Evolutionary conservation across 169 alveolate species (phyloP), one percentile per base, ranked within the genome.

Genomic region (Eimeria necatrix): DNA sequence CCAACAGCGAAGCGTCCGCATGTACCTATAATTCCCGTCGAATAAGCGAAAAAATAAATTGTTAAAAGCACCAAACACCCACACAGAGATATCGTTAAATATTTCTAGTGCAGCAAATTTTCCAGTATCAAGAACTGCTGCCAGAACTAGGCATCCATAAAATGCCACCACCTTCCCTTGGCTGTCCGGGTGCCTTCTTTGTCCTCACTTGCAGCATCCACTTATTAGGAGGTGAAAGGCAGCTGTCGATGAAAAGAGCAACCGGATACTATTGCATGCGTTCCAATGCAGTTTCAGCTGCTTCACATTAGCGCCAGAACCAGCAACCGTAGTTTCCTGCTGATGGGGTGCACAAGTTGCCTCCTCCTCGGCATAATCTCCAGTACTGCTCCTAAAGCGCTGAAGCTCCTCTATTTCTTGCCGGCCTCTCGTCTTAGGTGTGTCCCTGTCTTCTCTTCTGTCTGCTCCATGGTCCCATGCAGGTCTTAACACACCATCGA

Each of bases 231-330:
- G 73, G 4, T 7, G 56, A 3, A 51, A 83, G 53, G 91, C 91
- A 5, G 76, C 71, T 9, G 52, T 51, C 53, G 91, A 60, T 8
- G 91, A 83, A 24, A 41, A 83, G 76, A 83, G 56, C 10, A 83
- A 26, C 32, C 91, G 91, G n/a, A 83, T 83, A 53, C 91, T 83
- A 53, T 83, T 48, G 91, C 91, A 83, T n/a, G 91, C 91, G 76
- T 83, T 83, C 91, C 91, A 83, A 12, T 83, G 91, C 91, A 83
- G 60, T 53, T 83, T 83, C 74, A 83, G 74, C 91, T 83, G 76
- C 76, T 26, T 83, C 14, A 83, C 83, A 26, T 16, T 24, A 26
- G 53, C 53, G 4, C 41, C 41, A 32, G 56, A 52, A 24, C 5
- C 56, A 32, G 56, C 83, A 71, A 16, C 78, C n/a, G 48, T 32